Conservation (phyloP, 495 filamentous ascomycete species). For the Geopyxis carbonaria region DNA sequence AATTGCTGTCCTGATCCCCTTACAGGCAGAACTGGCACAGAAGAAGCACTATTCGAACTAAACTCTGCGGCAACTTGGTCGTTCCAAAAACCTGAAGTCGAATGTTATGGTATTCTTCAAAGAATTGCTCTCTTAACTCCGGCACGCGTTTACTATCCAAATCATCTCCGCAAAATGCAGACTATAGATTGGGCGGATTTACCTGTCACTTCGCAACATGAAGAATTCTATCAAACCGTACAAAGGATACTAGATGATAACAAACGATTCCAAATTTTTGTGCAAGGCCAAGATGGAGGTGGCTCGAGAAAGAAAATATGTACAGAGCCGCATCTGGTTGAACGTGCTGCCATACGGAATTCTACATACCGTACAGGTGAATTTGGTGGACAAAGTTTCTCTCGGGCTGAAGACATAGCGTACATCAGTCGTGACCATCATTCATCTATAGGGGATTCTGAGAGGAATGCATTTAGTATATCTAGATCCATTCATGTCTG, state of each 20-base stretch:
- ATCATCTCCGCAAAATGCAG: slow-evolving; percentile 33
- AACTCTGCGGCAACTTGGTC: slow-evolving; percentile 34
- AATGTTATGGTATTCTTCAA: slow-evolving; percentile 28
- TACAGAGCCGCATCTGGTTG: slow-evolving; percentile 19
- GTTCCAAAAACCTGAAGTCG: slow-evolving; percentile 29
- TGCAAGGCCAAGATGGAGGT: background rate
- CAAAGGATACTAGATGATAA: slow-evolving; percentile 30
- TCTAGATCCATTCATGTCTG: too few species aligned
- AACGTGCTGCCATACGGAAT: slow-evolving; percentile 32
- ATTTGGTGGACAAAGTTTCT: slow-evolving; percentile 29
- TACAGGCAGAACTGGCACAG: slow-evolving; percentile 42
- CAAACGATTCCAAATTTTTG: slow-evolving; percentile 19
- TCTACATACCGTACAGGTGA: slow-evolving; percentile 32
- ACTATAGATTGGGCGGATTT: slow-evolving; percentile 33
- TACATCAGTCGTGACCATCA: slow-evolving; percentile 9
- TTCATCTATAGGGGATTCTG: too few species aligned
- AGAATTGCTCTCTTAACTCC: slow-evolving; percentile 39
- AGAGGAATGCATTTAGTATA: too few species aligned
- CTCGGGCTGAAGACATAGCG: background rate
- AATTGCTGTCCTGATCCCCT: slow-evolving; percentile 41
- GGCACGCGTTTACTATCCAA: slow-evolving; percentile 38
- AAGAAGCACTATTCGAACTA: slow-evolving; percentile 39
- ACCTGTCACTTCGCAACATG: slow-evolving; percentile 35
- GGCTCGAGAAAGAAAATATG: too few species aligned
- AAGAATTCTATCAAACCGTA: slow-evolving; percentile 30